Evolutionary conservation across 2,329 filamentous ascomycete genomes (phyloP).

Genomic region (Trichoderma polysporum): DNA sequence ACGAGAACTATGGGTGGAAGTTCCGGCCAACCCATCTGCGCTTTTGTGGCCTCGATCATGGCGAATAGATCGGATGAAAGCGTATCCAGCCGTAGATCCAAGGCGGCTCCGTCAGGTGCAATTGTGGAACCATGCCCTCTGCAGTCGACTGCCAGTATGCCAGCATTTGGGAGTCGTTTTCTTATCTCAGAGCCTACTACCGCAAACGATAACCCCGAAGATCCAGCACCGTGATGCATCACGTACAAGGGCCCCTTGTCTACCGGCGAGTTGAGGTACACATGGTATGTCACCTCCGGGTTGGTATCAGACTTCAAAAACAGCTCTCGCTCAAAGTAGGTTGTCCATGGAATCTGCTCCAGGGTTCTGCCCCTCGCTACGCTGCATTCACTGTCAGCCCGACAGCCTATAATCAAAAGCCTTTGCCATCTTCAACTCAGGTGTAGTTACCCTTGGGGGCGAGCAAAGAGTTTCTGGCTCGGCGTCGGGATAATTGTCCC

Average conservation of each 20-base stretch:
- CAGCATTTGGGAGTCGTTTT: slow-evolving; percentile 73
- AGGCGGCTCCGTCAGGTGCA: slow-evolving; percentile 39
- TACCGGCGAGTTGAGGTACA: slow-evolving; percentile 80
- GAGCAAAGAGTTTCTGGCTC: slow-evolving; percentile 70
- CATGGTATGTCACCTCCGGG: slow-evolving; percentile 67
- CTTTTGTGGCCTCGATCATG: slow-evolving; percentile 66
- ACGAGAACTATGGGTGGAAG: slow-evolving; percentile 78
- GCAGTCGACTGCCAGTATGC: slow-evolving; percentile 81
- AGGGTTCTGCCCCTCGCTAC: slow-evolving; percentile 53
- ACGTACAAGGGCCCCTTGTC: slow-evolving; percentile 80
- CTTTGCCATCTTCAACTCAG: background rate
- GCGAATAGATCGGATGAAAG: slow-evolving; percentile 70
- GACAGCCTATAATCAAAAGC: slow-evolving; percentile 10
- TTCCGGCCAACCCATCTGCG: slow-evolving; percentile 68
- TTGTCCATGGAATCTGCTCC: slow-evolving; percentile 77
- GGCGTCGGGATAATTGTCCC: slow-evolving; percentile 85
- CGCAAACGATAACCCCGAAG: slow-evolving; percentile 89
- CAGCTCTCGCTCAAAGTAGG: slow-evolving; percentile 87
- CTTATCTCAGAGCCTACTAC: slow-evolving; percentile 75
- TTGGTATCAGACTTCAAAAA: slow-evolving; percentile 58
- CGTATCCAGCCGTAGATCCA: slow-evolving; percentile 71
- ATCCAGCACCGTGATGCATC: slow-evolving; percentile 92
- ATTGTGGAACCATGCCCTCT: slow-evolving; percentile 78
- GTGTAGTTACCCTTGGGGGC: slow-evolving; percentile 59
- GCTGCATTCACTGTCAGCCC: slow-evolving; percentile 37